Conservation (phyloP, 2,329 filamentous ascomycete genomes). For the Exophiala sp. region DNA sequence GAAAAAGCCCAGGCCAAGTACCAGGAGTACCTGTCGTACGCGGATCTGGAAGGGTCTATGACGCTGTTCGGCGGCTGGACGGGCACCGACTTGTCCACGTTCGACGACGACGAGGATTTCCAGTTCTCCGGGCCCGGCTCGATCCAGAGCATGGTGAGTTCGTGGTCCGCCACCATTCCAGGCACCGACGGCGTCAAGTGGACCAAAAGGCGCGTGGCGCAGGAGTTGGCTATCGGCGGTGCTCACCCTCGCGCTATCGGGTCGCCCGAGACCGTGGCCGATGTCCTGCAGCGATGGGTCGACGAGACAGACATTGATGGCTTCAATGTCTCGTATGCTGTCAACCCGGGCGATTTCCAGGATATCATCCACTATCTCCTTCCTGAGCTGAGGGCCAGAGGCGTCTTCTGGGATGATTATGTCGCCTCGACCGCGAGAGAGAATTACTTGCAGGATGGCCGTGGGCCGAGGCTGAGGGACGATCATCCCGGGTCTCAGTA, state of each 20-base stretch:
- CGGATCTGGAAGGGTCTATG: constrained; percentile 48
- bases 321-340: constrained; percentile 54
- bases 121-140: constrained; percentile 33
- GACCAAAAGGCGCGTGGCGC: constrained; percentile 41
- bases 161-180: constrained; percentile 23
- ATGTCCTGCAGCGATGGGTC: constrained; percentile 62
- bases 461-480: not conserved
- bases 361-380: constrained; percentile 46
- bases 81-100: constrained; percentile 52
- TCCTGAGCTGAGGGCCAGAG: constrained; percentile 42
- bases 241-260: constrained; percentile 47
- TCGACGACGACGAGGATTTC: constrained; percentile 55
- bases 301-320: constrained; percentile 64
- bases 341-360: constrained; percentile 48
- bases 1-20: constrained; percentile 38
- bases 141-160: constrained; percentile 27
- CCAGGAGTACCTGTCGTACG: constrained; percentile 47
- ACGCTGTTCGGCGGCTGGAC: constrained; percentile 55
- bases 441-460: not conserved
- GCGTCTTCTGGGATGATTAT: constrained; percentile 33
- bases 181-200: constrained; percentile 33
- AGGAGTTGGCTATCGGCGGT: constrained; percentile 45
- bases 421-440: not conserved
- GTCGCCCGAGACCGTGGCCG: constrained; percentile 58
- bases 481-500: constrained; percentile 2